phyloP scores from a whole-genome alignment of 495 filamentous ascomycete genomes.

The Lepraria neglecta region DNA sequence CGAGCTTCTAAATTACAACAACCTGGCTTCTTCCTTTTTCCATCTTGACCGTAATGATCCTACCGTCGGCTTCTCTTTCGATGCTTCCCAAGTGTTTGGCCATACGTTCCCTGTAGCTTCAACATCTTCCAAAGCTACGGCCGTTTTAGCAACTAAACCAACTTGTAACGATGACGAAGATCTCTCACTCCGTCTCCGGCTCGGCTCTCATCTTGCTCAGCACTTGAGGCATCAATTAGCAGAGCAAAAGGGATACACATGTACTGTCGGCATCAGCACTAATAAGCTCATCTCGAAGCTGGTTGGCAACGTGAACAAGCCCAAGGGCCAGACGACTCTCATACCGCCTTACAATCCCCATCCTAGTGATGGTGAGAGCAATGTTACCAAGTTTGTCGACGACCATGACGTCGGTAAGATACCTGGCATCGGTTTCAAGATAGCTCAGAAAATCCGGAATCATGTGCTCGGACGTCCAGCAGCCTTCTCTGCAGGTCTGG shows the following conservation, averaged over 20 bases:
- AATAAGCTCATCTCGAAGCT: slow-evolving; percentile 81
- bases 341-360: slow-evolving; percentile 51
- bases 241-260: slow-evolving; percentile 73
- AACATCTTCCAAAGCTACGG: slow-evolving; percentile 5
- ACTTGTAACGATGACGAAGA: slow-evolving; percentile 18
- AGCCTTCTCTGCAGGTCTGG: slow-evolving; percentile 36
- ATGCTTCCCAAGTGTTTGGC: slow-evolving; percentile 58
- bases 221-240: slow-evolving; percentile 67
- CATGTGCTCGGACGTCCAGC: slow-evolving; percentile 48
- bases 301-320: slow-evolving; percentile 78
- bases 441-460: slow-evolving; percentile 61
- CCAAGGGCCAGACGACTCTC: slow-evolving; percentile 76
- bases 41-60: slow-evolving; percentile 69
- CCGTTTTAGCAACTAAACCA: background rate
- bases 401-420: slow-evolving; percentile 70
- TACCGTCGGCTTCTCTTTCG: slow-evolving; percentile 69
- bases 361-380: slow-evolving; percentile 30
- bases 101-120: slow-evolving; percentile 47
- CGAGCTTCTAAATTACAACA: slow-evolving; percentile 58
- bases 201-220: slow-evolving; percentile 69
- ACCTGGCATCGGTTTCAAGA: slow-evolving; percentile 77
- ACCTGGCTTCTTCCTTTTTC: slow-evolving; percentile 67
- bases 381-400: slow-evolving; percentile 66
- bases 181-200: slow-evolving; percentile 50
- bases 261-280: slow-evolving; percentile 80